Evolutionary conservation across 1,139 yeast species (phyloP).

Genomic region (Sugiyamaella japonica): DNA sequence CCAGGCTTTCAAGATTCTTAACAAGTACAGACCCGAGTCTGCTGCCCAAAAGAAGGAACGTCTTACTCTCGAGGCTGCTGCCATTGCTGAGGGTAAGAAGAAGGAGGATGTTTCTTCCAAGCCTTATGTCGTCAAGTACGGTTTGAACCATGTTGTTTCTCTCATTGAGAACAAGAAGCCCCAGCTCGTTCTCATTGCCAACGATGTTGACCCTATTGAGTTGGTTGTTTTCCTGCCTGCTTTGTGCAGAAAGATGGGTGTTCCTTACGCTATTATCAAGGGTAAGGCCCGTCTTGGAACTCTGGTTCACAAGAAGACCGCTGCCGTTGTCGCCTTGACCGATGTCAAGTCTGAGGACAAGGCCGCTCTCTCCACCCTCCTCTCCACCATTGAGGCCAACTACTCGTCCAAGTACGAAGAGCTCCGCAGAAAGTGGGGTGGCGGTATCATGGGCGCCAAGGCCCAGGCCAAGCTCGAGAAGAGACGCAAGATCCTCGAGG

Average conservation of each 20-base stretch:
- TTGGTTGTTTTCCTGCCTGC: slow-evolving; percentile 96
- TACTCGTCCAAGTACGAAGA: slow-evolving; percentile 92
- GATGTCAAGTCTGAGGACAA: slow-evolving; percentile 94
- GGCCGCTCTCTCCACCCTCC: slow-evolving; percentile 87
- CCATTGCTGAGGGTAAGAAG: slow-evolving; percentile 95
- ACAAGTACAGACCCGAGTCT: slow-evolving; percentile 99
- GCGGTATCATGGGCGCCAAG: slow-evolving; percentile 96
- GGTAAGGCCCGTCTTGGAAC: slow-evolving; percentile 99
- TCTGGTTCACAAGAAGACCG: slow-evolving; percentile 94
- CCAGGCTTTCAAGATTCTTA: slow-evolving; percentile 92
- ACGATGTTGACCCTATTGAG: slow-evolving; percentile 99
- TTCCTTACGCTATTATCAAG: slow-evolving; percentile 97
- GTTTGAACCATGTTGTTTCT: slow-evolving; percentile 97
- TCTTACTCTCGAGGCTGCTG: slow-evolving; percentile 98
- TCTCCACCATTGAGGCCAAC: slow-evolving; percentile 91
- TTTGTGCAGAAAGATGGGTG: slow-evolving; percentile 98
- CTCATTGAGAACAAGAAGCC: slow-evolving; percentile 98
- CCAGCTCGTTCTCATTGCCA: slow-evolving; percentile 92
- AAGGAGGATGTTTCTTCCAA: slow-evolving; percentile 94
- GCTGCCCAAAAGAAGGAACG: slow-evolving; percentile 97
- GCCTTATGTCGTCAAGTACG: slow-evolving; percentile 95
- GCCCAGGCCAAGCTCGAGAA: slow-evolving; percentile 72
- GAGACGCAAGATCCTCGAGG: slow-evolving; percentile 52
- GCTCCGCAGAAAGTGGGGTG: slow-evolving; percentile 98
- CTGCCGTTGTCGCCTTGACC: slow-evolving; percentile 95